phyloP scores from a whole-genome alignment of 192 early-diverging fungal species.

The Mortierella hygrophila region DNA sequence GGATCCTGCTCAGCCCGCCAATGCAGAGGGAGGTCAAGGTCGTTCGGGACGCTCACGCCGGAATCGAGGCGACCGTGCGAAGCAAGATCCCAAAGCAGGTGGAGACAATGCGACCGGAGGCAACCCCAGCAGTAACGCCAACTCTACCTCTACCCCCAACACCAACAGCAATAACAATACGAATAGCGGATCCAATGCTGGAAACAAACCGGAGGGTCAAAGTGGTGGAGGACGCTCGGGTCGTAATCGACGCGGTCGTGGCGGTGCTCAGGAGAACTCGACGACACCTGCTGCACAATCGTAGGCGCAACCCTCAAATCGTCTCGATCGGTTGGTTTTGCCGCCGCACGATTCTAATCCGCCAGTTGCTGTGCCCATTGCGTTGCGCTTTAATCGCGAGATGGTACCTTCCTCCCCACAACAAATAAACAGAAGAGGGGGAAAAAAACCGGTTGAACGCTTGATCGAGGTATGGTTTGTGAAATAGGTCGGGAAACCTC shows the following conservation, averaged over 20 bases:
- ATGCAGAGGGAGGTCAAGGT: constrained; percentile 9
- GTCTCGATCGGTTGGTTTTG: not conserved
- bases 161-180: not conserved
- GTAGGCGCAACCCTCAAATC: not conserved
- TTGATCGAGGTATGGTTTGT: not conserved
- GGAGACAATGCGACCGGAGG: not conserved
- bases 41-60: constrained; percentile 22
- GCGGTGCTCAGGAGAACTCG: constrained; percentile 10
- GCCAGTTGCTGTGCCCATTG: not conserved
- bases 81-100: constrained; percentile 11
- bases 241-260: constrained; percentile 35
- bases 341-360: not conserved
- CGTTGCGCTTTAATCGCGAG: not conserved
- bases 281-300: not conserved
- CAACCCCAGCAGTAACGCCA: not conserved
- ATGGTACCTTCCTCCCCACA: not conserved
- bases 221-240: constrained; percentile 23
- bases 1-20: constrained; percentile 8
- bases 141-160: not conserved
- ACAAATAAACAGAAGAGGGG: not conserved
- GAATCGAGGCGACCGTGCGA: constrained; percentile 26
- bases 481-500: constrained; percentile 1
- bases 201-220: constrained; percentile 24
- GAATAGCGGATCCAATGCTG: not conserved
- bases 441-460: not conserved